Base-by-base conservation (phyloP, 805 yeast species). In the Komagataella pseudopastoris region DNA sequence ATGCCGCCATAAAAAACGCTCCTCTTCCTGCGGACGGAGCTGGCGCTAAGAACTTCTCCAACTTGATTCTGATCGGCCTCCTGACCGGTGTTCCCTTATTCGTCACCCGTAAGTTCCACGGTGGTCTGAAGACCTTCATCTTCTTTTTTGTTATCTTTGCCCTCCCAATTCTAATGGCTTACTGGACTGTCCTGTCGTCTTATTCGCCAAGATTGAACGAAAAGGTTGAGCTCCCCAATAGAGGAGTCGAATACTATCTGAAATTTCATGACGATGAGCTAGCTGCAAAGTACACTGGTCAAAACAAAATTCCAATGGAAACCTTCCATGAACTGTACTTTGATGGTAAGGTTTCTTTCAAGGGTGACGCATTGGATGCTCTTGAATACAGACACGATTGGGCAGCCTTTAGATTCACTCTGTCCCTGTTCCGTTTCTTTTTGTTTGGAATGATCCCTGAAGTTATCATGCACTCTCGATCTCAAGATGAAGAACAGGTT, bases 401-500 rank as follows among this genome's bases (percentile, higher is more conserved):
- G 96, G 85, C 89, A 59, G 74, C 73, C 58, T 88, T 86, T 72
- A 68, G 81, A 44, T 88, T 88, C 74, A 88, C 96, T 47, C 60
- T 78, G 54, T 71, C 86, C 36, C 74, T 88, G 54, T 88, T 81
- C 80, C 83, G 76, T 65, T 89, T 75, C 71, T 89, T 88, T 72
- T 68, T 88, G 57, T 76, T 87, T 50, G 95, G 93, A 49, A 79
- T 88, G 85, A 85, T 88, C 57, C 96, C 96, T 47, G 96, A 88
- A 71, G 95, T 88, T 53, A 84, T 88, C 60, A 66, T 88, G 81
- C 96, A 88, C 72, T 83, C 95, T 57, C 81, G 88, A 65, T 85
- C 95, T 18, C 96, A 88, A 72, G 96, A 89, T 66, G 96, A 88
- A 72, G 96, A 88, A 70, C 96, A 88, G 70, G 96, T 88, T 52